These are phyloP conservation scores for Odontarrhena argentea DNA, from an alignment of 345 rosid species.

Conservation along the genomic window DNA sequence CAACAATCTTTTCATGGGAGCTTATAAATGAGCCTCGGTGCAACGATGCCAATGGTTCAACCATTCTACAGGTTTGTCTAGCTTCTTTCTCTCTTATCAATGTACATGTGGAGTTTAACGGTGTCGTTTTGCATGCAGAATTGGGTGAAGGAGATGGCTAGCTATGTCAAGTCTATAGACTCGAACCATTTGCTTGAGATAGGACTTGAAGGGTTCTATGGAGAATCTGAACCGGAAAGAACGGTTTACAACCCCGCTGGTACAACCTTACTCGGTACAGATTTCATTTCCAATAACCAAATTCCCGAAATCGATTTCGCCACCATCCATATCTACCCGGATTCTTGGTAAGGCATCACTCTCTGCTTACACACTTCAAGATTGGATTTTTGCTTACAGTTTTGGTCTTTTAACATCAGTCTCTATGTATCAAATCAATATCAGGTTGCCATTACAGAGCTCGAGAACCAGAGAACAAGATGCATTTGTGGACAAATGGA, in stretches of 20 bases:
- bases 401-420: slow-evolving; percentile 11
- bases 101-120: neutral
- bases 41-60: slow-evolving; percentile 52
- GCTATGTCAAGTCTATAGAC: slow-evolving; percentile 66
- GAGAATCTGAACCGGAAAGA: slow-evolving; percentile 51
- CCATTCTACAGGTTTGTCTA: slow-evolving; percentile 52
- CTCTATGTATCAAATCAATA: slow-evolving; percentile 15
- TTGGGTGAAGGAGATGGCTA: slow-evolving; percentile 75
- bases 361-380: slow-evolving; percentile 1
- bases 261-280: slow-evolving; percentile 47
- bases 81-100: neutral
- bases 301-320: slow-evolving; percentile 64
- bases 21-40: slow-evolving; percentile 85
- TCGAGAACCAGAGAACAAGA: slow-evolving; percentile 46
- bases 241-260: slow-evolving; percentile 52
- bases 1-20: slow-evolving; percentile 88
- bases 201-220: slow-evolving; percentile 91
- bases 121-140: slow-evolving; percentile 39
- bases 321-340: slow-evolving; percentile 76
- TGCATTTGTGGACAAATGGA: slow-evolving; percentile 56
- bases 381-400: neutral
- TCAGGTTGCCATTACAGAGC: slow-evolving; percentile 57
- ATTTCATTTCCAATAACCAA: slow-evolving; percentile 68
- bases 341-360: slow-evolving; percentile 56
- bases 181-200: slow-evolving; percentile 58